Base-by-base conservation (phyloP, 768 basidiomycete genomes). In the Trametopsis cervina region DNA sequence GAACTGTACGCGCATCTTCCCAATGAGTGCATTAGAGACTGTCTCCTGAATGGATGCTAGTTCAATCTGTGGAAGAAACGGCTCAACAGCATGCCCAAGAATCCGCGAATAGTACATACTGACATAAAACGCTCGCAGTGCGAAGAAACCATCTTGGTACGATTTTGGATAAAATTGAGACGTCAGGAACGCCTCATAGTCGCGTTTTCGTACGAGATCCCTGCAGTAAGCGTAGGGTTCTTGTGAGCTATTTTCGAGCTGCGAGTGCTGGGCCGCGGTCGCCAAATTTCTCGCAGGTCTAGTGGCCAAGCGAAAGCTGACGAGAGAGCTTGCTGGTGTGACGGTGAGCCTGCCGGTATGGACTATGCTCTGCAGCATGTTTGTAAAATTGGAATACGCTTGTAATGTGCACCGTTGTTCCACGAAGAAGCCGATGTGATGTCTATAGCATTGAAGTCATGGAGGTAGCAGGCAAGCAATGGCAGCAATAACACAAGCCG, bases 1-100 rank as follows among this genome's bases (percentile, higher is more conserved):
- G 62, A 91, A 92, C 61, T 90, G 83, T 70, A 89, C 77, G 54
- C 87, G 75, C 75, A 90, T 87, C 61, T 80, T 78, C n/a, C 88
- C 89, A 47, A 92, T 79, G 33, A 76, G 70, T 27, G 77, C 61
- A 50, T 83, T 85, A 15, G 87, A 86, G 12, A 88, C 84, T 33
- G 74, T 69, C 52, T 93, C 90, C 63, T 83, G 85, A 15, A 89
- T 66, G 60, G 70, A 84, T 9, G 89, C 83, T 46, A 91, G 65
- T 61, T 92, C 89, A 46, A 86, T 77, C 85, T 89, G 43, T 27
- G 21, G 37, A 15, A 39, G 38, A 44, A 44, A 53, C 48, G 41
- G 29, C 29, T 38, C 42, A 51, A 44, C 36, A 42, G 36, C 49
- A 51, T 20, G 29, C 50, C 18, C 46, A 35, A 20, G 39, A 45